Evolutionary conservation across 352 stramenopile species (phyloP).

Genomic region (Globisporangium parvum): DNA sequence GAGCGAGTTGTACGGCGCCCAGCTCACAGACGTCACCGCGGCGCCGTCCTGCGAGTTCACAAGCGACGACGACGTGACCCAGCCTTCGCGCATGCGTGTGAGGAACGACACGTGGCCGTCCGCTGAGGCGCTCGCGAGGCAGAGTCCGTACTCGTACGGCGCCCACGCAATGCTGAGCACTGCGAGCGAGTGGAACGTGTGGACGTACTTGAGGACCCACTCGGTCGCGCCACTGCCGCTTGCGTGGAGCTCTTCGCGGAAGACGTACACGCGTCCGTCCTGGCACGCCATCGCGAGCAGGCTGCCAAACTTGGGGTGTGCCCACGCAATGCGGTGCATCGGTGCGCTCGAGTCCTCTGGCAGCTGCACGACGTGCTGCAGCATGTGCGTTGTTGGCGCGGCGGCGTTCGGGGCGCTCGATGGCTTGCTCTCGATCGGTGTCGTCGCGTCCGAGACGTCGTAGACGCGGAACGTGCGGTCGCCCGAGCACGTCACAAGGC

Average conservation of each 20-base stretch:
- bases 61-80: constrained; percentile 74
- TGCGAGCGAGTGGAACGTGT: constrained; percentile 60
- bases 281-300: constrained; percentile 72
- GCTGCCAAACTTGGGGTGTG: constrained; percentile 81
- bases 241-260: constrained; percentile 68
- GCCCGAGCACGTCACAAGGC: constrained; percentile 70
- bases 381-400: constrained; percentile 15
- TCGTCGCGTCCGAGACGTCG: constrained; percentile 58
- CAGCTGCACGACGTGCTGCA: constrained; percentile 62
- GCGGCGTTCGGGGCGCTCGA: constrained; percentile 7
- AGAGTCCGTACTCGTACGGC: constrained; percentile 83
- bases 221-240: constrained; percentile 48
- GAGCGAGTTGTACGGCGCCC: constrained; percentile 85
- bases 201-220: constrained; percentile 74
- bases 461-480: constrained; percentile 84
- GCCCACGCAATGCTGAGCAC: constrained; percentile 83
- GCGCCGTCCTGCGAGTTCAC: constrained; percentile 66
- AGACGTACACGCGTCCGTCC: constrained; percentile 84
- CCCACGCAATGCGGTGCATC: constrained; percentile 77
- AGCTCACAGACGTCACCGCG: constrained; percentile 75
- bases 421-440: constrained; percentile 9
- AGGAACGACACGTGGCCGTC: constrained; percentile 83
- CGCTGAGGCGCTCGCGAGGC: constrained; percentile 68
- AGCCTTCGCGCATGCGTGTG: constrained; percentile 75
- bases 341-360: constrained; percentile 59